These are phyloP conservation scores for Globisporangium solare DNA, from an alignment of 352 stramenopile species.

Conservation along the genomic window DNA sequence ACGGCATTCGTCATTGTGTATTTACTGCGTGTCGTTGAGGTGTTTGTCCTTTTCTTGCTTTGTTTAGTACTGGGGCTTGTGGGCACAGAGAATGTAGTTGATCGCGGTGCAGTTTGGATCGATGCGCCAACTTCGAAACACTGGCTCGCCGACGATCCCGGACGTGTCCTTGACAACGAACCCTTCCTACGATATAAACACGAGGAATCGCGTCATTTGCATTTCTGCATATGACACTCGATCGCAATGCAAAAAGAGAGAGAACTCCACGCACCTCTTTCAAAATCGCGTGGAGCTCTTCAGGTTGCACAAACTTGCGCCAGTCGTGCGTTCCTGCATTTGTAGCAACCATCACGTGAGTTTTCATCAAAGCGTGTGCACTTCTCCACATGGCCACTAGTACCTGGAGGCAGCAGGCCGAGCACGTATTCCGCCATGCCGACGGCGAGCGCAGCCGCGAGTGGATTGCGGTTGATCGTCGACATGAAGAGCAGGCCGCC, in stretches of 20 bases:
- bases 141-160: slow-evolving; percentile 73
- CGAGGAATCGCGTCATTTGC: neutral
- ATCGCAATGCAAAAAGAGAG: too few species aligned
- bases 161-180: slow-evolving; percentile 64
- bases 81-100: slow-evolving; percentile 83
- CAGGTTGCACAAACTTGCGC: slow-evolving; percentile 79
- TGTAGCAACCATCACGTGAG: neutral
- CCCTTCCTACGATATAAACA: slow-evolving; percentile 24
- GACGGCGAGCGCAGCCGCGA: slow-evolving; percentile 65
- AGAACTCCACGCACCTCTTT: slow-evolving; percentile 27
- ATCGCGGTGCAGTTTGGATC: slow-evolving; percentile 66
- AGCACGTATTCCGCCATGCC: slow-evolving; percentile 76
- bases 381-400: neutral
- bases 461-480: slow-evolving; percentile 76
- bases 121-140: slow-evolving; percentile 69
- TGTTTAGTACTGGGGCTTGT: slow-evolving; percentile 40
- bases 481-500: slow-evolving; percentile 79
- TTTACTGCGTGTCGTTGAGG: neutral
- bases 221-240: neutral
- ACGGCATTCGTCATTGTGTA: neutral
- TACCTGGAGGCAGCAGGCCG: slow-evolving; percentile 60
- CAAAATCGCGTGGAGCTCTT: slow-evolving; percentile 55
- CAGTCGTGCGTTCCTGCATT: slow-evolving; percentile 72
- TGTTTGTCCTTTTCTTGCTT: neutral
- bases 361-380: neutral